Evolutionary conservation across 106 monocot genomes (phyloP).

Genomic region (Phalaenopsis equestris): DNA sequence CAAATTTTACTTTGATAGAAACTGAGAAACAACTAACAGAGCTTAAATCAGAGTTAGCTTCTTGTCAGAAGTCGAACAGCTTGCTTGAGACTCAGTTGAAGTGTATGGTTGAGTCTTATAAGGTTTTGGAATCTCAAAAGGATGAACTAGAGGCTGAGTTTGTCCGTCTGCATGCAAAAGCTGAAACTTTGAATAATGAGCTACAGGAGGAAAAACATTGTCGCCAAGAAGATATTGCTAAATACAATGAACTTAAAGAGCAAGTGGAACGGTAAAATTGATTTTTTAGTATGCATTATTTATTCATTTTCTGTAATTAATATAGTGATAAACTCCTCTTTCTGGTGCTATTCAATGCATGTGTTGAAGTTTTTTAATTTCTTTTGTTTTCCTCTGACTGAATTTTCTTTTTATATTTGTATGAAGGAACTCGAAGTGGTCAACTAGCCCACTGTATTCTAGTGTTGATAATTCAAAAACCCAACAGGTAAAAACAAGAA

Average conservation of each 20-base stretch:
- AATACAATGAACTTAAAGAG: slow-evolving; percentile 63
- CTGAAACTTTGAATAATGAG: slow-evolving; percentile 47
- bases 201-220: slow-evolving; percentile 55
- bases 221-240: slow-evolving; percentile 55
- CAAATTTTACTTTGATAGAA: not conserved
- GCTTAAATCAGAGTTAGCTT: slow-evolving; percentile 43
- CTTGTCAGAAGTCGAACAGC: slow-evolving; percentile 67
- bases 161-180: slow-evolving; percentile 31
- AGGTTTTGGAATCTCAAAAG: slow-evolving; percentile 48
- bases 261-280: slow-evolving; percentile 55
- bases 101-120: slow-evolving; percentile 94
- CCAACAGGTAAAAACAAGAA: slow-evolving; percentile 4
- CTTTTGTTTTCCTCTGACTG: not conserved
- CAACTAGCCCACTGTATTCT: slow-evolving; percentile 8
- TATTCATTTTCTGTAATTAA: not conserved
- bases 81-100: slow-evolving; percentile 87
- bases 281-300: not conserved
- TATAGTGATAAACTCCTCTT: not conserved
- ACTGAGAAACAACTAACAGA: slow-evolving; percentile 29
- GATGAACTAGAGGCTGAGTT: slow-evolving; percentile 60
- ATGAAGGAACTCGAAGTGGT: slow-evolving; percentile 38
- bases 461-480: not conserved
- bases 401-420: slow-evolving; percentile 8
- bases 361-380: not conserved
- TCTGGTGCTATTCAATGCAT: not conserved